These are phyloP conservation scores for Scenedesmus sp. DNA, from an alignment of 163 green algal genomes.

Conservation along the genomic window DNA sequence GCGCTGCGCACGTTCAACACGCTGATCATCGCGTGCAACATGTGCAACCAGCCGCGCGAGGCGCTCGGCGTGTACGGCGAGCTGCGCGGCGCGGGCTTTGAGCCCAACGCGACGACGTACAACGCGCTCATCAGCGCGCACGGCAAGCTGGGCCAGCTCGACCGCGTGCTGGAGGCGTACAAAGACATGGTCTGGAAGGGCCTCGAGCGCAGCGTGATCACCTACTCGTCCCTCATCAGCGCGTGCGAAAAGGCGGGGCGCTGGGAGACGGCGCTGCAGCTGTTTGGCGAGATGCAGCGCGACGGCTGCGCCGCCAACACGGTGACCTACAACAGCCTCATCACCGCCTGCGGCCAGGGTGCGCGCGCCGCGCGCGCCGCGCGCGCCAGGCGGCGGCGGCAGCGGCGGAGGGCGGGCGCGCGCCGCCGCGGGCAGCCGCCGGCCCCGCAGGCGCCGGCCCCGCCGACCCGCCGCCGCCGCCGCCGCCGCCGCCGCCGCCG, in stretches of 20 bases:
- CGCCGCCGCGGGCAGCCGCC: background rate
- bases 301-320: conserved; percentile 71
- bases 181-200: conserved; percentile 62
- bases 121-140: conserved; percentile 71
- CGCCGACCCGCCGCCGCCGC: background rate
- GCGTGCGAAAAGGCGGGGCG: conserved; percentile 79
- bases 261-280: conserved; percentile 68
- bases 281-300: conserved; percentile 73
- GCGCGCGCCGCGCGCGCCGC: background rate
- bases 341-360: conserved; percentile 74
- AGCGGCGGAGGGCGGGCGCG: background rate
- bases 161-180: conserved; percentile 66
- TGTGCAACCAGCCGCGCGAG: conserved; percentile 68
- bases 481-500: background rate
- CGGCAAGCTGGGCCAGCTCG: conserved; percentile 67
- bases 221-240: conserved; percentile 81
- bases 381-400: background rate
- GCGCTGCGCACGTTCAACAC: conserved; percentile 71
- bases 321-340: conserved; percentile 79
- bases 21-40: conserved; percentile 71
- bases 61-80: conserved; percentile 59
- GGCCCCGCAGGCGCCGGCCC: background rate
- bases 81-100: conserved; percentile 52
- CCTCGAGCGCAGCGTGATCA: conserved; percentile 70
- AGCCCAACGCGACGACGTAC: conserved; percentile 71